A percentile compares a stretch with the other conserved stretches of the same genome.
These are phyloP conservation scores for Aspergillus tubingensis DNA, from an alignment of 2,329 filamentous ascomycete species.

Conservation along the genomic window DNA sequence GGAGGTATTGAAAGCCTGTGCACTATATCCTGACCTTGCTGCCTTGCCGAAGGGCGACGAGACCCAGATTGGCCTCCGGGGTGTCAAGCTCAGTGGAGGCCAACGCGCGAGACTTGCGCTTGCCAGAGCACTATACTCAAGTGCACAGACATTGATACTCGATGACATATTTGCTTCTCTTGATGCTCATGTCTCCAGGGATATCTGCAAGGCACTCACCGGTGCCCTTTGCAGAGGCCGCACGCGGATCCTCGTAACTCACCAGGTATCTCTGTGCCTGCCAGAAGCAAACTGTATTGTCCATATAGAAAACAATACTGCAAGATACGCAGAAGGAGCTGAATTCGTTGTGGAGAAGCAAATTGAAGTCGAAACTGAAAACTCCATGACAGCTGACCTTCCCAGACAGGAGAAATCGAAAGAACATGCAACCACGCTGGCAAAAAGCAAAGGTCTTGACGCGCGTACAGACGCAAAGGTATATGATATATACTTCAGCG, in stretches of 20 bases:
- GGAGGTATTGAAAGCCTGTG: neutral
- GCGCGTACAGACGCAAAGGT: neutral
- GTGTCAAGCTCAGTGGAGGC: slow-evolving; percentile 2
- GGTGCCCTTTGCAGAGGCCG: neutral
- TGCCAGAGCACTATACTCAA: neutral
- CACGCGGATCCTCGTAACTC: neutral
- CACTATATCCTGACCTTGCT: neutral
- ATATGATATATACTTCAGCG: neutral
- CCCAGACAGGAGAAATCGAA: neutral
- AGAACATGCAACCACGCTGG: neutral
- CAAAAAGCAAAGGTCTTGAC: neutral
- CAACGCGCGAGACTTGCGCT: neutral
- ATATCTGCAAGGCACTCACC: neutral
- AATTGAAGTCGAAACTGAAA: neutral
- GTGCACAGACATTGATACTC: neutral
- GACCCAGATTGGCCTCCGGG: neutral
- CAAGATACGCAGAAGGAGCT: neutral
- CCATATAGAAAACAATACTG: neutral
- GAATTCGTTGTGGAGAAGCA: neutral
- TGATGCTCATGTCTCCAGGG: neutral
- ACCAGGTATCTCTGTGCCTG: neutral
- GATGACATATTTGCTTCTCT: neutral
- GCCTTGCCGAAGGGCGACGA: neutral
- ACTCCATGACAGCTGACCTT: neutral
- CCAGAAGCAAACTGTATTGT: neutral